Evolutionary conservation across 1,284 basidiomycete genomes (phyloP).

Genomic region (Filobasidium uniguttulatum): DNA sequence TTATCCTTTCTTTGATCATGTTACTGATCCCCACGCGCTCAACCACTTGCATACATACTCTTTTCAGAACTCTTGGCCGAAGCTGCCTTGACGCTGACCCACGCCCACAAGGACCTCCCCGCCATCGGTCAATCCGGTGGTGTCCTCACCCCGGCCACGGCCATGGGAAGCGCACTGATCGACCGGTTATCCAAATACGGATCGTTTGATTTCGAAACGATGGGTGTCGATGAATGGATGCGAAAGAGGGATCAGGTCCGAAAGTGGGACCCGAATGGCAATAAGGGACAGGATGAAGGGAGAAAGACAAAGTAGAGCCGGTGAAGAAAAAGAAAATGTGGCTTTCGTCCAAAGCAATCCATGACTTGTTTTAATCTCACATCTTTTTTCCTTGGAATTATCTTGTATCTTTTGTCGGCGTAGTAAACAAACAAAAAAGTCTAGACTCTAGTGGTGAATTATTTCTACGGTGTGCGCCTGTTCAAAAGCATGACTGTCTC

Average conservation of each 20-base stretch:
- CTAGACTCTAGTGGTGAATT: too few relatives aligned
- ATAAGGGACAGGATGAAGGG: too few relatives aligned
- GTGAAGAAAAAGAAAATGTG: too few relatives aligned
- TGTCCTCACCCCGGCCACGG: constrained; percentile 60
- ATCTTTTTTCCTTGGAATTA: too few relatives aligned
- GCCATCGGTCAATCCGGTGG: constrained; percentile 51
- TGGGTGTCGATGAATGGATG: constrained; percentile 12
- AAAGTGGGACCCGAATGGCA: too few relatives aligned
- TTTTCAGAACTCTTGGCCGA: constrained; percentile 58
- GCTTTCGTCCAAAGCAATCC: too few relatives aligned
- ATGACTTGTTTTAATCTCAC: too few relatives aligned
- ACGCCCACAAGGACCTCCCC: constrained; percentile 45
- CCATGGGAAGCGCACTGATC: constrained; percentile 53
- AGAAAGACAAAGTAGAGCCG: too few relatives aligned
- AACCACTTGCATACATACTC: neutral
- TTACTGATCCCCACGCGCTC: neutral
- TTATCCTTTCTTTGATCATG: neutral
- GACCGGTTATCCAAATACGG: constrained; percentile 43
- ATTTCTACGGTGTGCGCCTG: too few relatives aligned
- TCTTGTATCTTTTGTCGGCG: too few relatives aligned
- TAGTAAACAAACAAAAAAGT: too few relatives aligned
- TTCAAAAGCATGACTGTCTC: too few relatives aligned
- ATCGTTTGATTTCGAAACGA: constrained; percentile 45
- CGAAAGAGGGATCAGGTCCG: neutral
- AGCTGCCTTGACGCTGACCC: constrained; percentile 53